Base-by-base conservation (phyloP, 106 monocot genomes). In the Amphibolis antarctica region DNA sequence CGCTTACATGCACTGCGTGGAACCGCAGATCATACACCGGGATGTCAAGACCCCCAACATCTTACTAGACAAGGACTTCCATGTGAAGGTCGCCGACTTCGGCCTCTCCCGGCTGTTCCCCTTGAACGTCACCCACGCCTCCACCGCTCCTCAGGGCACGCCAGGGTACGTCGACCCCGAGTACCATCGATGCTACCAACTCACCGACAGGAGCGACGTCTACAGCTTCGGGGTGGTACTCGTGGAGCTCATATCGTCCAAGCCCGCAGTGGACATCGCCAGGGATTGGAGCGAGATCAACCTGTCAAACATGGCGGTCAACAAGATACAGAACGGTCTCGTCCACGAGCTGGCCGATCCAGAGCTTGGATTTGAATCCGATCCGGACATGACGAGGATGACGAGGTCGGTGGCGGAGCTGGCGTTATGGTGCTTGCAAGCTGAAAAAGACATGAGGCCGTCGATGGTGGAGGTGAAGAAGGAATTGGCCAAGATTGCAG, bases 31-130 rank as follows among this genome's bases (percentile, higher is more conserved):
- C 62, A 51, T 71, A 21, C 71, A 71, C 71, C 71, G 71, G 7
- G 71, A 71, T 19, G 53, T 71, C 52, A 71, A 71, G 52, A 71
- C 71, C 52, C 62, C 25, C 31, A 71, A 71, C 62, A 71, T 71
- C 52, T 26, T 71, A 14, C 42, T 71, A 7, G 71, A 71, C 71
- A 18, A 53, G 31, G 21, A 30, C 21, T 71, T 62, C 62, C 52
- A 46, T 3, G 71, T 71, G 17, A 71, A 71, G 14, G 71, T 71
- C 11, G 71, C 50, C 0, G 71, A 71, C 20, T 71, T 71, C 30
- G 71, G 71, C 12, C 61, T 71, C 42, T 71, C 71, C 23, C 71
- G 71, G 12, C 52, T 51, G 36, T 71, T 71, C 50, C 71, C 71
- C n/a, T 5, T 53, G 42, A 51, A 31, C 6, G 61, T 25, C 14